Percentiles rank a stretch among this genome's conserved stretches.
phyloP scores from a whole-genome alignment of 768 basidiomycete species.

The Gymnopilus dilepis region DNA sequence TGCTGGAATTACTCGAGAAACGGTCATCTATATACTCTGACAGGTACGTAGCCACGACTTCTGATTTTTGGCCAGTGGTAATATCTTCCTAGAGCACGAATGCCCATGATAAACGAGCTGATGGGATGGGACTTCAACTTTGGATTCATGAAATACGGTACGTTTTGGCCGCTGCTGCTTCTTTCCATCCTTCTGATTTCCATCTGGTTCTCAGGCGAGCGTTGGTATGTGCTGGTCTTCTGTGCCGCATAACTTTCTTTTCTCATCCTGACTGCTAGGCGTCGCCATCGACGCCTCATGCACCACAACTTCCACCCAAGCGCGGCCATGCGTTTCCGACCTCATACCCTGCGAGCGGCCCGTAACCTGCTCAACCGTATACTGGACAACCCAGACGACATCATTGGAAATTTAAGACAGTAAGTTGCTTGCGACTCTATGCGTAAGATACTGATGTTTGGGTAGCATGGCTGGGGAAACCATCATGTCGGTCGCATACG shows the following conservation, averaged over 20 bases:
- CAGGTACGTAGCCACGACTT: slow-evolving; percentile 21
- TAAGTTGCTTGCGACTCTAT: slow-evolving; percentile 26
- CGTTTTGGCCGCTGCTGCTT: not conserved
- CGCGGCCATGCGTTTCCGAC: slow-evolving; percentile 30
- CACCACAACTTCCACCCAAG: slow-evolving; percentile 26
- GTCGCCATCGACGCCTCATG: slow-evolving; percentile 25
- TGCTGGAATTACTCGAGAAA: slow-evolving; percentile 47
- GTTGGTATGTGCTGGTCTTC: slow-evolving; percentile 18
- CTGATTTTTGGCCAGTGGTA: slow-evolving; percentile 20
- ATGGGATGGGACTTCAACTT: slow-evolving; percentile 32
- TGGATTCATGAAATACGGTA: slow-evolving; percentile 24
- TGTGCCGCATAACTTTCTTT: slow-evolving; percentile 26
- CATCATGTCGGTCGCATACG: slow-evolving; percentile 50
- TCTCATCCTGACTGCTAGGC: slow-evolving; percentile 26
- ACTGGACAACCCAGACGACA: slow-evolving; percentile 37
- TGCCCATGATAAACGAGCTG: slow-evolving; percentile 32
- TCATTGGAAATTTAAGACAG: slow-evolving; percentile 42
- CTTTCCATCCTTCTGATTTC: slow-evolving; percentile 26
- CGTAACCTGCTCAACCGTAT: slow-evolving; percentile 37
- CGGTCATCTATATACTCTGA: slow-evolving; percentile 46
- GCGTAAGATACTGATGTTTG: slow-evolving; percentile 4
- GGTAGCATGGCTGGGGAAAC: slow-evolving; percentile 36
- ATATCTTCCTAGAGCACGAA: slow-evolving; percentile 19
- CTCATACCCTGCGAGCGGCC: slow-evolving; percentile 23
- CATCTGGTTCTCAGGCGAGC: slow-evolving; percentile 17